Base-by-base conservation (phyloP, 805 yeast genomes). In the Pichia paraexigua region DNA sequence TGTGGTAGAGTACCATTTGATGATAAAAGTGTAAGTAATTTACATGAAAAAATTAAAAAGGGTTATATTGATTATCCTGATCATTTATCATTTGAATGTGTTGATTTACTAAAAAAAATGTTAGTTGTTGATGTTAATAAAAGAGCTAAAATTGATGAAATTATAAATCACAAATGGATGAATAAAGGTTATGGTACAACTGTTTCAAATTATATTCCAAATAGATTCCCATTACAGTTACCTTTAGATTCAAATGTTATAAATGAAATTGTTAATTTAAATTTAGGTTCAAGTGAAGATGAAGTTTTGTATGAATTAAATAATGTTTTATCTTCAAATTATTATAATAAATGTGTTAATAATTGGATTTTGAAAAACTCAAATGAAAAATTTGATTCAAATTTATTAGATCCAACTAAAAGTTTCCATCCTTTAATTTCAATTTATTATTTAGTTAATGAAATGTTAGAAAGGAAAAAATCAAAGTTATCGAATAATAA, bases 1-100 rank as follows among this genome's bases (percentile, higher is more conserved):
- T 91, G 97, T 66, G 99, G 99, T 50, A 91, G 89, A 66, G 98
- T 94, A 15, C 99, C 99, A 10, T 94, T 94, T 66, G 99, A 94
- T 67, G 98, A 94, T 64, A 95, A 89, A 61, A 83, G 87, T 58
- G 95, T 95, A 56, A 83, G 91, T 45, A 91, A 87, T 1, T 74
- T 94, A 60, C 99, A 94, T 66, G 95, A 89, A 56, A 91, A 91
- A 67, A 94, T 94, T 65, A 94, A 92, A 65, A 79, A 83, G 58
- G 99, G 98, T 41, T 76, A 82, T 56, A 96, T 94, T 12, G 96
- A 90, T 58, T 94, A 94, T 66, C 98, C 99, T 9, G 76, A 78
- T 39, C 82, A 83, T 69, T 70, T 94, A 46, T 83, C 95, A 7
- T 73, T 78, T 32, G 95, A 87, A 58, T 92, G 95, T 63, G 77